Conservation (phyloP, 179 eudicot species). For the Actinidia chinensis region DNA sequence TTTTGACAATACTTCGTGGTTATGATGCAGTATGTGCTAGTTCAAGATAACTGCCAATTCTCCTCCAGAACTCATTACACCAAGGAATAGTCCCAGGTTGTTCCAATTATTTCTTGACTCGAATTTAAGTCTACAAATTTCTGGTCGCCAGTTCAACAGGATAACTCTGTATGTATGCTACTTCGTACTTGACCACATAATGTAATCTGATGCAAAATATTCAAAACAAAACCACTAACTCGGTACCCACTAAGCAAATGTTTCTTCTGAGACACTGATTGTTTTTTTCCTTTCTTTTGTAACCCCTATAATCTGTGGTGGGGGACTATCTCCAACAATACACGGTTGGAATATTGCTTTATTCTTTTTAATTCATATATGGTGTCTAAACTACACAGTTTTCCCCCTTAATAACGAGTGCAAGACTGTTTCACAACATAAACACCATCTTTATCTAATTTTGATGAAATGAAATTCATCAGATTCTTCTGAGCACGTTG, state of each 20-base stretch:
- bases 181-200: background rate
- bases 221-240: background rate
- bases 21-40: constrained; percentile 50
- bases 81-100: constrained; percentile 74
- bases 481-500: constrained; percentile 69
- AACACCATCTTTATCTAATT: background rate
- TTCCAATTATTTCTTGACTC: constrained; percentile 9
- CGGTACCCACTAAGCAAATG: background rate
- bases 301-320: background rate
- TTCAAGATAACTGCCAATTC: constrained; percentile 60
- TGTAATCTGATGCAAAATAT: background rate
- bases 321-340: background rate
- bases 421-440: background rate
- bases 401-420: background rate
- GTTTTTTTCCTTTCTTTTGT: background rate
- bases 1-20: background rate
- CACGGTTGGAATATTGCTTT: background rate
- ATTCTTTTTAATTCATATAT: background rate
- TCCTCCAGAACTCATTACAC: constrained; percentile 65
- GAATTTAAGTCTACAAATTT: constrained; percentile 1
- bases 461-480: constrained; percentile 25
- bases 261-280: too few species aligned
- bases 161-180: background rate
- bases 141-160: background rate
- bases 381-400: background rate